A percentile compares a stretch with the other conserved stretches of the same genome.
phyloP scores from a whole-genome alignment of 768 basidiomycete genomes.

The Amanita exitialis region DNA sequence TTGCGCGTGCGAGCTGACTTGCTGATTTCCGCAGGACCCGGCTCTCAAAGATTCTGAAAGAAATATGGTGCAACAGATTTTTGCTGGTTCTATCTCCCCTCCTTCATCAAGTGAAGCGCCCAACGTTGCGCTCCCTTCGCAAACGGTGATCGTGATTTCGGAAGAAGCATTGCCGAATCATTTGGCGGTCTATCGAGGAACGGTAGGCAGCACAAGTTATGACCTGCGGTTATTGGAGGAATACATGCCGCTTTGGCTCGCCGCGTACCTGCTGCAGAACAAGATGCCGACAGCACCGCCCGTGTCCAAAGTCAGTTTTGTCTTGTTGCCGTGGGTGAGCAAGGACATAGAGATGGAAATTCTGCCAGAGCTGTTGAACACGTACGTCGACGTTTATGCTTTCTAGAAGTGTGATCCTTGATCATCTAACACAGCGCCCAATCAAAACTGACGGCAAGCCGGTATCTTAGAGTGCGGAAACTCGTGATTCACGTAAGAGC shows the following conservation, averaged over 20 bases:
- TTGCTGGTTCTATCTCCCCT: conserved; percentile 49
- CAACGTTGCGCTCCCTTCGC: conserved; percentile 41
- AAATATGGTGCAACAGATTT: conserved; percentile 43
- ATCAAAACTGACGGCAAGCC: conserved; percentile 81
- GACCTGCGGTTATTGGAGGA: conserved; percentile 51
- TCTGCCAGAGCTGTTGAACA: conserved; percentile 76
- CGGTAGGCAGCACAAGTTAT: conserved; percentile 39
- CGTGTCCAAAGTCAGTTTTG: conserved; percentile 76
- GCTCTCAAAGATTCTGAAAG: conserved; percentile 20
- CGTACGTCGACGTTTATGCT: conserved; percentile 39
- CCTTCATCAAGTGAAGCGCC: conserved; percentile 71
- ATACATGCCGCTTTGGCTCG: conserved; percentile 77
- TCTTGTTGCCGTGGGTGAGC: conserved; percentile 67
- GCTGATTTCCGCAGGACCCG: conserved; percentile 9
- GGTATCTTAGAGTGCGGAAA: conserved; percentile 79
- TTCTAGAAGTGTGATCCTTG: neutral
- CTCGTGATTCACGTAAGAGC: conserved; percentile 66
- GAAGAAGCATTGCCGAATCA: conserved; percentile 75
- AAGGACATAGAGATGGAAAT: conserved; percentile 47
- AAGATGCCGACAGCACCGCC: conserved; percentile 40
- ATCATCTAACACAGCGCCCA: conserved; percentile 37
- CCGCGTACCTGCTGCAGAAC: conserved; percentile 76
- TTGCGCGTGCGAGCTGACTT: neutral
- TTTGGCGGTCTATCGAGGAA: conserved; percentile 68
- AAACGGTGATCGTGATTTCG: conserved; percentile 64